Conservation (phyloP, 805 yeast genomes). For the Metschnikowia lachancei region DNA sequence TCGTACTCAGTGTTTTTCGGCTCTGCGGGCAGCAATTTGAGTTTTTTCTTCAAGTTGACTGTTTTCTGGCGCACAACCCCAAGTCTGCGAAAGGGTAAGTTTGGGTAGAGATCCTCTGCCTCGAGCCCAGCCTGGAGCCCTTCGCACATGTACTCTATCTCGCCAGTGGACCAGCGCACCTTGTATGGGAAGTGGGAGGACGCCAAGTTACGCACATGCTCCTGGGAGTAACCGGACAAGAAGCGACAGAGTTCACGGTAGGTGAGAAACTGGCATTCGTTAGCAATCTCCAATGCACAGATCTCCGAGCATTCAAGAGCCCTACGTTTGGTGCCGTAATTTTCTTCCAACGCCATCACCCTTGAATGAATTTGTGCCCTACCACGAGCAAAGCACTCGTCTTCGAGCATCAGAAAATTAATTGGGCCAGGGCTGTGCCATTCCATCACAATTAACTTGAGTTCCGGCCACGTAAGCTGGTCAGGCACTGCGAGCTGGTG, state of each 20-base stretch:
- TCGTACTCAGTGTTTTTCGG: constrained; percentile 10
- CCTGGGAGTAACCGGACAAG: constrained; percentile 13
- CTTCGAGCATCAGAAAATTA: constrained; percentile 13
- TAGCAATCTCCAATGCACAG: constrained; percentile 17
- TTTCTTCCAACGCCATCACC: constrained; percentile 13
- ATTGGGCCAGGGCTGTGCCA: constrained; percentile 16
- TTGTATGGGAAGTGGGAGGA: constrained; percentile 14
- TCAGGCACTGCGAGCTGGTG: constrained; percentile 1
- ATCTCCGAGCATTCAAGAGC: constrained; percentile 12
- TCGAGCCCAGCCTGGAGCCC: constrained; percentile 8
- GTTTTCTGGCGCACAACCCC: constrained; percentile 12
- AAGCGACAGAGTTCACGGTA: constrained; percentile 6
- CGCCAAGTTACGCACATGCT: constrained; percentile 10
- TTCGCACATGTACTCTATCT: constrained; percentile 10
- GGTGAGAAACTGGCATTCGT: constrained; percentile 9
- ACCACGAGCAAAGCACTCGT: constrained; percentile 17
- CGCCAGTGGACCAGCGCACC: constrained; percentile 14
- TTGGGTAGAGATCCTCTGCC: constrained; percentile 3
- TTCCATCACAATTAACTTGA: constrained; percentile 17
- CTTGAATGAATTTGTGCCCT: constrained; percentile 9
- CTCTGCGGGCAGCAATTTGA: constrained; percentile 2
- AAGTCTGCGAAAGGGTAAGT: constrained; percentile 14
- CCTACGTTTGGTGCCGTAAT: constrained; percentile 14
- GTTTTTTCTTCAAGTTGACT: constrained; percentile 4
- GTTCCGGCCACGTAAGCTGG: constrained; percentile 16